phyloP scores from a whole-genome alignment of 1,284 basidiomycete genomes.

The Ganoderma sp. region DNA sequence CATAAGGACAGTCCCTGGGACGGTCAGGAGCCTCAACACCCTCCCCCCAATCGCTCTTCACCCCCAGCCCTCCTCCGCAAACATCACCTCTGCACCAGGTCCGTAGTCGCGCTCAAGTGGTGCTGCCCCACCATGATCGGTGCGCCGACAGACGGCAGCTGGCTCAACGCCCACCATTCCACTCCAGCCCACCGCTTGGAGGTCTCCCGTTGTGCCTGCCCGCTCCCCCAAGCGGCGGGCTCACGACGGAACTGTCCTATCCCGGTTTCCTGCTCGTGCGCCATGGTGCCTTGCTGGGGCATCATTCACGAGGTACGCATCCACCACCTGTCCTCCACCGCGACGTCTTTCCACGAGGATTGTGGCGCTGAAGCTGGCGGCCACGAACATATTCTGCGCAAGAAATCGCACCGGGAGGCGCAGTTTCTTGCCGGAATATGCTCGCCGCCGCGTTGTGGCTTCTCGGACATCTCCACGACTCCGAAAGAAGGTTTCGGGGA shows the following conservation, averaged over 20 bases:
- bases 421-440: conserved; percentile 38
- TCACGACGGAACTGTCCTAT: not conserved
- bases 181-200: not conserved
- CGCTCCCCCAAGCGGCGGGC: not conserved
- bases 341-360: not conserved
- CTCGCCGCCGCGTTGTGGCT: conserved; percentile 15
- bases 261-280: not conserved
- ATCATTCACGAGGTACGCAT: not conserved
- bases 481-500: not conserved
- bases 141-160: not conserved
- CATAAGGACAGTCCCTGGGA: not conserved
- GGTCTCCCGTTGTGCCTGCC: not conserved
- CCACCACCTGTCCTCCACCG: no score
- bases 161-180: not conserved
- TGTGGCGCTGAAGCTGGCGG: conserved; percentile 14
- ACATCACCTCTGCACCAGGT: not conserved
- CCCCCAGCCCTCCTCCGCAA: not conserved
- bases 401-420: conserved; percentile 35
- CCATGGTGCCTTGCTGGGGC: not conserved
- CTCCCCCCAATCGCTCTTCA: not conserved
- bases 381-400: conserved; percentile 39
- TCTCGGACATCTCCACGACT: not conserved
- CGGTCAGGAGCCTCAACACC: not conserved
- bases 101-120: not conserved
- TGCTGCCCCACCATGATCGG: not conserved